Evolutionary conservation across 108 stramenopile species (phyloP), one percentile per base, ranked within the genome.

Genomic region (Chaetoceros muelleri): DNA sequence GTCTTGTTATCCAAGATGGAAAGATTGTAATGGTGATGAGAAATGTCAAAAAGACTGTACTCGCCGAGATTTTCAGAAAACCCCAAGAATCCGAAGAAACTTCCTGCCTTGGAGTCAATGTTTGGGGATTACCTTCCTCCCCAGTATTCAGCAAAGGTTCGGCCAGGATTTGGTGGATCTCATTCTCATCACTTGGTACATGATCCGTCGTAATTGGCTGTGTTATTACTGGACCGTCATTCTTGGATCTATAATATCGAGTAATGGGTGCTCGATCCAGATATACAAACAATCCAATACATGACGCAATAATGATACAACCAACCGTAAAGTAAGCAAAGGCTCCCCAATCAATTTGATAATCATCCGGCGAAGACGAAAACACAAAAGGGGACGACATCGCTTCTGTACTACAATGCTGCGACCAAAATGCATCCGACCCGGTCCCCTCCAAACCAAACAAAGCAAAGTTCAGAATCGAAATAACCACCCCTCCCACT

Each of bases 1-100:
- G 29, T 30, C 55, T 28, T 2, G 75, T 76, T 17, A 67, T 57
- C 75, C 75, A 81, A 0, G 55, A 46, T 10, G 79, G 79, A 54
- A 81, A 81, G 1, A 81, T 52, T 25, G 72, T 56, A 2, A 81
- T 62, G 0, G 79, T 81, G 2, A 76, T 70, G 1, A 64, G 1
- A 47, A 81, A 81, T 3, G 72, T 76, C 29, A 74, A 52, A 49
- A 74, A 76, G 50, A 51, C 28, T 2, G 62, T 67, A 23, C 73
- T 70, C 27, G 61, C 65, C 49, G 53, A 46, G 40, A 78, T 55
- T 2, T 60, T 59, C 25, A 13, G 22, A 3, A 60, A 65, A 16
- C 70, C 66, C 3, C 48, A 5, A 10, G 34, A 40, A 10, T 5
- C 34, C 13, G 5, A 10, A 13, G 8, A 10, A 40, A 10, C 34